A percentile compares a stretch with the other conserved stretches of the same genome.
Evolutionary conservation across 2,329 filamentous ascomycete species (phyloP).

Genomic region (Tolypocladium ophioglossoides): DNA sequence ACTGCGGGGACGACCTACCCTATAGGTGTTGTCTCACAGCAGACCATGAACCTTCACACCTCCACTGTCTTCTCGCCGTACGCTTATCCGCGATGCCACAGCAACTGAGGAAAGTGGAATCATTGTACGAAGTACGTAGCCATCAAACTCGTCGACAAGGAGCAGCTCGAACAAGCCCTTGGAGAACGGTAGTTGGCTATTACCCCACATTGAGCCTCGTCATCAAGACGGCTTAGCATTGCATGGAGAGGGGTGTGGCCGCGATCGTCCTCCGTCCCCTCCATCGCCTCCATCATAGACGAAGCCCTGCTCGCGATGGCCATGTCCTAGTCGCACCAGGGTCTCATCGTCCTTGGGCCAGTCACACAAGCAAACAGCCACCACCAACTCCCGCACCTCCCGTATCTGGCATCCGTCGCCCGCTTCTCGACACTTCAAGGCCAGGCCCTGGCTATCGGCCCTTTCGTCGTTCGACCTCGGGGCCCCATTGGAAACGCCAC

Average conservation of each 20-base stretch:
- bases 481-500: background rate
- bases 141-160: background rate
- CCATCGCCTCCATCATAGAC: background rate
- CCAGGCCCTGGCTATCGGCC: background rate
- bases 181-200: background rate
- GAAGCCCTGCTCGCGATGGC: background rate
- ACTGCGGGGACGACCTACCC: background rate
- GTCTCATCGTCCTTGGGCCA: background rate
- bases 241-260: background rate
- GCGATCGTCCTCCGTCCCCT: background rate
- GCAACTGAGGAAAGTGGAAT: no score
- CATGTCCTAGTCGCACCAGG: background rate
- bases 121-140: no score
- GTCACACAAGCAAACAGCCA: background rate
- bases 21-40: background rate
- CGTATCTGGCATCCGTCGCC: background rate
- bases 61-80: no score
- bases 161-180: background rate
- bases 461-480: background rate
- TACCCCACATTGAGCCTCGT: background rate
- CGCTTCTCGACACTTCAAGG: background rate
- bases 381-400: background rate
- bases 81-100: no score
- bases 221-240: background rate
- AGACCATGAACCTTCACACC: background rate